Evolutionary conservation across 345 rosid genomes (phyloP).

Genomic region (Ailanthus altissimus): DNA sequence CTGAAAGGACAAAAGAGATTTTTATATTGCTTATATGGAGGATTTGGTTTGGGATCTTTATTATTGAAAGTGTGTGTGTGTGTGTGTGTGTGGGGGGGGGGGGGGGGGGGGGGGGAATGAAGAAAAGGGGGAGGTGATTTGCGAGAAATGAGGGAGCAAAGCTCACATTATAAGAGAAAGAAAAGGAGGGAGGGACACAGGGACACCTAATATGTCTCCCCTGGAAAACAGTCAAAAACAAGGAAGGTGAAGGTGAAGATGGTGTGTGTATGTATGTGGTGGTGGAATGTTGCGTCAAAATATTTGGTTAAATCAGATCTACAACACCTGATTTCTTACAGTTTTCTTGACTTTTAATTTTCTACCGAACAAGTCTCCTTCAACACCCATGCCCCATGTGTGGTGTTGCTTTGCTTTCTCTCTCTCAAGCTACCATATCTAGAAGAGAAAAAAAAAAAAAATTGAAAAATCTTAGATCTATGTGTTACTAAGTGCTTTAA

Average conservation of each 20-base stretch:
- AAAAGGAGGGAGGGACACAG: slow-evolving; percentile 7
- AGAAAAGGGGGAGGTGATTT: neutral
- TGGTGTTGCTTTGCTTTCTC: slow-evolving; percentile 5
- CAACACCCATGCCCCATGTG: slow-evolving; percentile 31
- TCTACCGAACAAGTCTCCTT: slow-evolving; percentile 26
- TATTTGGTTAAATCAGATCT: slow-evolving; percentile 23
- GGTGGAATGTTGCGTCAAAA: slow-evolving; percentile 45
- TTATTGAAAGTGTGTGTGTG: too few species aligned
- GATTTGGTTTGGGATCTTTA: slow-evolving; percentile 15
- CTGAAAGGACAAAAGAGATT: neutral
- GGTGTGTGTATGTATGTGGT: slow-evolving; percentile 24
- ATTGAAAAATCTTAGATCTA: neutral
- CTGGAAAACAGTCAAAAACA: slow-evolving; percentile 30
- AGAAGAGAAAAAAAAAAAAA: neutral
- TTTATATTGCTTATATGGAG: slow-evolving; percentile 11
- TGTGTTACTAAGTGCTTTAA: neutral
- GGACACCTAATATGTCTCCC: slow-evolving; percentile 27
- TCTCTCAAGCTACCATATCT: neutral
- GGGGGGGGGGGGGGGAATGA: neutral
- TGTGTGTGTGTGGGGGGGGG: too few species aligned
- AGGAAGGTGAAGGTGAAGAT: neutral
- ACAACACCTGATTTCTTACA: slow-evolving; percentile 20
- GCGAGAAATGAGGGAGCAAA: slow-evolving; percentile 15
- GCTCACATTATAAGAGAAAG: neutral
- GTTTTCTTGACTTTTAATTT: slow-evolving; percentile 34